Evolutionary conservation across 441 rosid genomes (phyloP), one percentile per base, ranked within the genome.

Genomic region (Erodium moschatum): DNA sequence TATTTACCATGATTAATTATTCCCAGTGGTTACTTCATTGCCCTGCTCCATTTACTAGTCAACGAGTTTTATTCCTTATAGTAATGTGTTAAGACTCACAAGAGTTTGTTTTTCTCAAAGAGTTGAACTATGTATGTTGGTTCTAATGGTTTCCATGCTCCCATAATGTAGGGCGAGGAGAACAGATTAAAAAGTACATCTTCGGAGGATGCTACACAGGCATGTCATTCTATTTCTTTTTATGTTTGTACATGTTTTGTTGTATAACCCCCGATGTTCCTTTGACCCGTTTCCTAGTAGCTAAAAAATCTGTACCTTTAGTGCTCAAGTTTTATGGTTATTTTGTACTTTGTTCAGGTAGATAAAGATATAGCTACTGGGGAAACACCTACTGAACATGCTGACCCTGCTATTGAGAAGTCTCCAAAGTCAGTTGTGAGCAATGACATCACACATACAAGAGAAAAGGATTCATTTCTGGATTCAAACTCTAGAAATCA

Each of bases 401-500:
- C 18, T 63, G 42, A 31, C 5, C 66, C 42, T 15, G 44, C 66
- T 31, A 31, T 15, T 5, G 66, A 63, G 66, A 63, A 63, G 44
- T 63, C 66, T 33, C 42, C 42, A 3, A 63, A 63, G 18, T 63
- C 66, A 63, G 66, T n/a, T 24, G 66, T 63, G 66, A 29, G 66
- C 66, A 63, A 63, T 63, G 66, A 33, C 42, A 31, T 63, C 19
- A 63, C 42, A 0, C 85, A 77, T 79, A 42, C 74, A 16, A 74
- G 65, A 33, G 88, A 85, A 76, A 81, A 79, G 50, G 89, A 82
- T 33, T 79, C 85, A 52, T 65, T 78, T 20, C 77, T 73, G 50
- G 90, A 85, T 84, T 71, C 81, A 0, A 69, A 73, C 67, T 73
- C 85, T 13, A 85, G 82, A 80, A 83, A 84, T 78, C 77, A 75